phyloP scores from a whole-genome alignment of 768 basidiomycete species.

The Piloderma croceum region DNA sequence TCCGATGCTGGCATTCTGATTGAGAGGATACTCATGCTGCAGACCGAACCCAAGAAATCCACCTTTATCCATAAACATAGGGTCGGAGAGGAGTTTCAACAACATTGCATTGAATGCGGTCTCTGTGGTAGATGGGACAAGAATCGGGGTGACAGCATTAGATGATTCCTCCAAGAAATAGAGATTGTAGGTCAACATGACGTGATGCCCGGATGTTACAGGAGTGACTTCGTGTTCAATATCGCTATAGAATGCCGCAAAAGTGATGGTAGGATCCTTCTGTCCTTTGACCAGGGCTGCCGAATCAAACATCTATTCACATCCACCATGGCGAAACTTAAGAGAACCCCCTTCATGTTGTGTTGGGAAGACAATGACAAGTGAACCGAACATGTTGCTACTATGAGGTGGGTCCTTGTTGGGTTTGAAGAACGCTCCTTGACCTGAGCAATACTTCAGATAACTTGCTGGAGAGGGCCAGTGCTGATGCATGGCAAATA shows the following conservation, averaged over 20 bases:
- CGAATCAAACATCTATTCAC: slow-evolving; percentile 28
- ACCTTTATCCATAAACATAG: not conserved
- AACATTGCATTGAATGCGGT: not conserved
- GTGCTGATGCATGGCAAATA: too few relatives aligned
- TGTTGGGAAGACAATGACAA: slow-evolving; percentile 33
- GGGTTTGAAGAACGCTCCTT: slow-evolving; percentile 44
- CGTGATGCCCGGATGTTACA: slow-evolving; percentile 32
- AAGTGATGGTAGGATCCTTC: slow-evolving; percentile 20
- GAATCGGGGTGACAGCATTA: not conserved
- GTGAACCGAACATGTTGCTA: slow-evolving; percentile 34
- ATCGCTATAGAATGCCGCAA: slow-evolving; percentile 36
- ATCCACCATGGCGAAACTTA: slow-evolving; percentile 16
- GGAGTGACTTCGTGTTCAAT: slow-evolving; percentile 38
- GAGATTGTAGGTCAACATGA: slow-evolving; percentile 37
- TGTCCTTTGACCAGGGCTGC: slow-evolving; percentile 3
- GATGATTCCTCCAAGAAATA: slow-evolving; percentile 7
- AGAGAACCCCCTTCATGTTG: slow-evolving; percentile 30
- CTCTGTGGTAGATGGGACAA: not conserved
- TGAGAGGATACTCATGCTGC: not conserved
- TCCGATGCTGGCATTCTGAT: not conserved
- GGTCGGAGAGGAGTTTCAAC: not conserved
- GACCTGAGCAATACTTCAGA: too few relatives aligned
- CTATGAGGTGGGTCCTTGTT: slow-evolving; percentile 45
- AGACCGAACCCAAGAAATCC: not conserved
- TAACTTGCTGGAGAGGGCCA: too few relatives aligned